Conservation (phyloP, 2,329 filamentous ascomycete genomes). For the Thermothelomyces thermophilus region DNA sequence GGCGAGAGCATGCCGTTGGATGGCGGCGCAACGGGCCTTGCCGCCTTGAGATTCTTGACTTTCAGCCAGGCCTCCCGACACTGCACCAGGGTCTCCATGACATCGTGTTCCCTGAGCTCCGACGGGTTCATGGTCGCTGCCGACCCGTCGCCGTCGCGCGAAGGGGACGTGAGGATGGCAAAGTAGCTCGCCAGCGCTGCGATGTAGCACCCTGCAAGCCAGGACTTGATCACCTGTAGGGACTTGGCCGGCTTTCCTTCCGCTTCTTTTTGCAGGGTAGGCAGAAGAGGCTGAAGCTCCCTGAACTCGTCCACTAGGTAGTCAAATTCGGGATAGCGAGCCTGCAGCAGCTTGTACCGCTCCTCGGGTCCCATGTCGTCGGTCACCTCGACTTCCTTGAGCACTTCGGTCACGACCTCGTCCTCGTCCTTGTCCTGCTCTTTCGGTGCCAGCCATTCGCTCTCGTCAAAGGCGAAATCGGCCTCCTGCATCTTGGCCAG, state of each 20-base stretch:
- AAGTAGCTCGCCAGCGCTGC: slow-evolving; percentile 90
- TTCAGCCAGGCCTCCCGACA: slow-evolving; percentile 75
- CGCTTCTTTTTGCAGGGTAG: slow-evolving; percentile 51
- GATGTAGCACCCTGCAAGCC: slow-evolving; percentile 78
- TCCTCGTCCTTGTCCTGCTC: slow-evolving; percentile 44
- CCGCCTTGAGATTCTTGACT: slow-evolving; percentile 58
- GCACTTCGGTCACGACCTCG: slow-evolving; percentile 73
- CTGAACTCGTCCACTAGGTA: slow-evolving; percentile 74
- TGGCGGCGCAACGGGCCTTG: slow-evolving; percentile 30
- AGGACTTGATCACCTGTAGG: slow-evolving; percentile 64
- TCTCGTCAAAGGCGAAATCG: slow-evolving; percentile 89
- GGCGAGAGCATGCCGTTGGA: slow-evolving; percentile 30
- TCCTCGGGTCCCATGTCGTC: slow-evolving; percentile 72
- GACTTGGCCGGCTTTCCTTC: slow-evolving; percentile 46
- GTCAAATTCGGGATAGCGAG: slow-evolving; percentile 88
- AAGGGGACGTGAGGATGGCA: slow-evolving; percentile 78
- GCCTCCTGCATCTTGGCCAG: slow-evolving; percentile 80
- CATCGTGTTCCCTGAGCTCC: slow-evolving; percentile 80
- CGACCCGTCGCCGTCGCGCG: slow-evolving; percentile 49
- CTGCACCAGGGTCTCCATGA: slow-evolving; percentile 79
- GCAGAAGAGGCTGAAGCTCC: slow-evolving; percentile 61
- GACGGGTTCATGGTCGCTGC: slow-evolving; percentile 61
- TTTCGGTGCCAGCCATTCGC: slow-evolving; percentile 66
- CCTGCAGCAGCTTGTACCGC: slow-evolving; percentile 65
- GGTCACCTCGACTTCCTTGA: slow-evolving; percentile 76